Evolutionary conservation across 495 filamentous ascomycete species (phyloP).

Genomic region (Haplographium delicatum): DNA sequence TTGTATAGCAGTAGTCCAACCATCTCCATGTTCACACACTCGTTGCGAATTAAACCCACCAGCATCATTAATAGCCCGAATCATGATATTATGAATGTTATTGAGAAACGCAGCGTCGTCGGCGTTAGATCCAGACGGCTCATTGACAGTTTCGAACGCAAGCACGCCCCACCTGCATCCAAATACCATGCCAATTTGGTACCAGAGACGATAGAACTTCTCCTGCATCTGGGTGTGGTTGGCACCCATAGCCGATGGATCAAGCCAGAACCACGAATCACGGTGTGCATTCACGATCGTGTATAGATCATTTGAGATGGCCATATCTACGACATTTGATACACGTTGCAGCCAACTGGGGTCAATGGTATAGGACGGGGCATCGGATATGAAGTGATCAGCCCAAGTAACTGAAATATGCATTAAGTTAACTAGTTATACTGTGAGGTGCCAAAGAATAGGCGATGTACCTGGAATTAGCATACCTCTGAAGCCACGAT

Average conservation of each 20-base stretch:
- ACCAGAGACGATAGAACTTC: background rate
- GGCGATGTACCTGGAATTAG: background rate
- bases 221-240: background rate
- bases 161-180: background rate
- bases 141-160: background rate
- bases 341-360: background rate
- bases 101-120: background rate
- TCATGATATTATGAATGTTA: background rate
- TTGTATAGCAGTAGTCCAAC: background rate
- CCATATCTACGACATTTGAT: background rate
- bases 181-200: background rate
- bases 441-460: background rate
- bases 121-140: background rate
- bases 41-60: background rate
- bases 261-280: background rate
- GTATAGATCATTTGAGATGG: background rate
- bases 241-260: background rate
- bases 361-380: background rate
- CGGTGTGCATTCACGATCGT: background rate
- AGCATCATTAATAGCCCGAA: background rate
- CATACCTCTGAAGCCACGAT: background rate
- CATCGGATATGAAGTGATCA: background rate
- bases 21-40: background rate
- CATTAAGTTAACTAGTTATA: background rate
- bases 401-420: background rate